These are phyloP conservation scores for Pleurotus platypus DNA, from an alignment of 768 basidiomycete species.

Conservation along the genomic window DNA sequence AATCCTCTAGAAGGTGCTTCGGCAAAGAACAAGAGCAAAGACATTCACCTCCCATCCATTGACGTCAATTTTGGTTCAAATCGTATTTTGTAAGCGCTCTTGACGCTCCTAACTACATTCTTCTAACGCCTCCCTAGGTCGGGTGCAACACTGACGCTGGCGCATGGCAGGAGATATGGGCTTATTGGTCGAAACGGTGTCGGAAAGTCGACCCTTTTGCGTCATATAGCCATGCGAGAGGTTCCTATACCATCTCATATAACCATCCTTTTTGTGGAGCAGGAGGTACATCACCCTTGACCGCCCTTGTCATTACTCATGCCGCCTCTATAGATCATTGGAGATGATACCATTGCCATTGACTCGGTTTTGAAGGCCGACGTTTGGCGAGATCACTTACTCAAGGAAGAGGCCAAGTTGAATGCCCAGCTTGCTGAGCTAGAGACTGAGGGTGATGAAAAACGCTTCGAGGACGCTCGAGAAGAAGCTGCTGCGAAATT, in stretches of 20 bases:
- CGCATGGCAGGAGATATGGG: conserved; percentile 87
- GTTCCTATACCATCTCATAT: conserved; percentile 93
- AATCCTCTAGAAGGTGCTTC: conserved; percentile 84
- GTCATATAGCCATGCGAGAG: conserved; percentile 93
- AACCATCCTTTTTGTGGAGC: conserved; percentile 96
- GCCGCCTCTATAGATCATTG: conserved; percentile 58
- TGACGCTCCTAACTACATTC: not conserved
- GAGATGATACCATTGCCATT: conserved; percentile 89
- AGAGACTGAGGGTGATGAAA: conserved; percentile 74
- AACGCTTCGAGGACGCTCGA: conserved; percentile 76
- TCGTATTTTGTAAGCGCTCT: conserved; percentile 67
- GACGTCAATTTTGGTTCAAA: conserved; percentile 96
- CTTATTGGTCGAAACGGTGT: conserved; percentile 92
- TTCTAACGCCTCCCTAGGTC: conserved; percentile 41
- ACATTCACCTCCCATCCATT: conserved; percentile 91
- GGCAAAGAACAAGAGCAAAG: conserved; percentile 94
- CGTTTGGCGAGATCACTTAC: conserved; percentile 92
- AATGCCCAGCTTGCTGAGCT: conserved; percentile 71
- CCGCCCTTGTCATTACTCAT: not conserved
- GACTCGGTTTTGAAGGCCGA: conserved; percentile 99
- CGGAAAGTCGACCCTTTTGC: conserved; percentile 94
- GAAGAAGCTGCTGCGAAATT: conserved; percentile 81
- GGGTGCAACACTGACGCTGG: conserved; percentile 82
- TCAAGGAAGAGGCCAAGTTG: conserved; percentile 78
- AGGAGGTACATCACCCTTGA: conserved; percentile 58